Base-by-base conservation (phyloP, 2,329 filamentous ascomycete genomes). In the Aspergillus alliaceus region DNA sequence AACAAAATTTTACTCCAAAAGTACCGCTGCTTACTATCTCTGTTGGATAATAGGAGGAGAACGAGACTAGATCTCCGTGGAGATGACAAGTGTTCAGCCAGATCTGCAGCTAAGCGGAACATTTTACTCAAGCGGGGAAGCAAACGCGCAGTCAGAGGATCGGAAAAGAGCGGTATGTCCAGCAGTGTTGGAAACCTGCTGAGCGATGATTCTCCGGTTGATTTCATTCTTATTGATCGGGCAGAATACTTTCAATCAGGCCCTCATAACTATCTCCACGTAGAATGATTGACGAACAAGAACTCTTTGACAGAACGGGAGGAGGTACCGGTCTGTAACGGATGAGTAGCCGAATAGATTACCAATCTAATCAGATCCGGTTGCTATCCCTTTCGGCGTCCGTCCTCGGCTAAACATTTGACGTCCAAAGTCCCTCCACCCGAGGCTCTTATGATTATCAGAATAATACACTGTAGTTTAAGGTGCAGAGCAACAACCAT, bases 281-380 rank as follows among this genome's bases (percentile, higher is more conserved):
- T n/a, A n/a, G n/a, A n/a, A n/a, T n/a, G n/a, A n/a, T n/a, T n/a
- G n/a, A n/a, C n/a, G n/a, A n/a, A n/a, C n/a, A n/a, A n/a, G n/a
- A n/a, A n/a, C n/a, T 40, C 22, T 15, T 22, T 11, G 22, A 51
- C 39, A 6, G 7, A 15, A 42, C 35, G 35, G 3, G n/a, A 8
- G 6, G 6, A n/a, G 31, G 52, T 51, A 53, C 27, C 53, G 54
- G 52, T 55, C 55, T 46, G 54, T 58, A 53, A 59, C 34, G 40
- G 47, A 18, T n/a, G 31, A n/a, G 51, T 40, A 54, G 42, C 48
- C 55, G 55, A 53, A n/a, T 56, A 58, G 29, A 34, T 59, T 59
- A 61, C 58, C 58, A 52, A 66, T 66, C 64, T 66, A 66, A 66
- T 66, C 64, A 62, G 64, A 66, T 66, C 63, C 59, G 61, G 62